phyloP scores from a whole-genome alignment of 139 green algal species.

The Mychonastes homosphaera region DNA sequence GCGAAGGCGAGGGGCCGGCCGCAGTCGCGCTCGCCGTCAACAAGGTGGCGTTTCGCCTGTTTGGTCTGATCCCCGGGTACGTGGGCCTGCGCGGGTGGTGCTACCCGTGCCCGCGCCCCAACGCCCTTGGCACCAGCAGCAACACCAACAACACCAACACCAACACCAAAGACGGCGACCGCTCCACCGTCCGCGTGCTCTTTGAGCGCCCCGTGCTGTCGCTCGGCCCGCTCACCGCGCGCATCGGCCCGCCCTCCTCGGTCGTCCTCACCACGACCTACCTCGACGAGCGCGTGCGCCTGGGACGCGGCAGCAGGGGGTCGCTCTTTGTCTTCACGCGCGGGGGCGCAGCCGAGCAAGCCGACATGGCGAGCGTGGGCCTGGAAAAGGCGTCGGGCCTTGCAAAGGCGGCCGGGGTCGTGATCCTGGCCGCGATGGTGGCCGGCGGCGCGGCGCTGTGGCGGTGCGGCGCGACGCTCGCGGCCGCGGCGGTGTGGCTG shows the following conservation, averaged over 20 bases:
- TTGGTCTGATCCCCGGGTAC: constrained; percentile 45
- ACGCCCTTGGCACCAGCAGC: too few relatives aligned
- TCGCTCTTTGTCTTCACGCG: constrained; percentile 68
- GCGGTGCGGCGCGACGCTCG: neutral
- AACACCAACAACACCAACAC: too few relatives aligned
- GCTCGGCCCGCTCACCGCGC: constrained; percentile 32
- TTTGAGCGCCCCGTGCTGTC: constrained; percentile 57
- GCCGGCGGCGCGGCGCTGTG: neutral
- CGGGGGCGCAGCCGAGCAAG: constrained; percentile 39
- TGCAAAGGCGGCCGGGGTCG: constrained; percentile 8
- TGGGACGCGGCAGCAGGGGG: constrained; percentile 58
- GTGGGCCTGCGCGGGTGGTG: constrained; percentile 54
- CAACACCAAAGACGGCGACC: constrained; percentile 3
- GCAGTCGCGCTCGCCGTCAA: too few relatives aligned
- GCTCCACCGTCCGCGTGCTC: constrained; percentile 57
- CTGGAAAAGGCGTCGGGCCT: neutral
- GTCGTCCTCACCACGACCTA: constrained; percentile 71
- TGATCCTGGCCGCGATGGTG: neutral
- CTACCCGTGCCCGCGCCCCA: constrained; percentile 24
- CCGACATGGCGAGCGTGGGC: constrained; percentile 15
- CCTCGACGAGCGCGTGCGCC: constrained; percentile 59
- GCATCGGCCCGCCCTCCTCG: constrained; percentile 39
- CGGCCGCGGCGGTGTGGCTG: neutral
- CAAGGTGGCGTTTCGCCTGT: constrained; percentile 49
- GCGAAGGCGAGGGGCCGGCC: too few relatives aligned